phyloP scores from a whole-genome alignment of 2,329 filamentous ascomycete genomes.

The Alternaria incomplexa region DNA sequence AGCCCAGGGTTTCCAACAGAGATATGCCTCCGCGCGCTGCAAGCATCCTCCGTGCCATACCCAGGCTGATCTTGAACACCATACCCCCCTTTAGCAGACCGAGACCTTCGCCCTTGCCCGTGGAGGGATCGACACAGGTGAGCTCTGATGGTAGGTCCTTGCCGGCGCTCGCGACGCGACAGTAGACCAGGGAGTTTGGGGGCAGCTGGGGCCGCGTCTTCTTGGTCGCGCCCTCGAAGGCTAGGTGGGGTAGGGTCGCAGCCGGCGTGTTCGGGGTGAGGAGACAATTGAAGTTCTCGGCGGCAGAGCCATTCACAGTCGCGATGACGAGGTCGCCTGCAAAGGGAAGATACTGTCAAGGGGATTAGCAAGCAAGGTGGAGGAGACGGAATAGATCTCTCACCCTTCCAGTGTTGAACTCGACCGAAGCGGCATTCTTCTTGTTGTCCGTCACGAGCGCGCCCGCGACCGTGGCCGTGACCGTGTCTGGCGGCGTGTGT shows the following conservation, averaged over 20 bases:
- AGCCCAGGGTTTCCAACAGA: slow-evolving; percentile 80
- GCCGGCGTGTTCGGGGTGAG: slow-evolving; percentile 68
- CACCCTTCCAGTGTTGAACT: slow-evolving; percentile 73
- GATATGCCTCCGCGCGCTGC: slow-evolving; percentile 66
- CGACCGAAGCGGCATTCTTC: slow-evolving; percentile 81
- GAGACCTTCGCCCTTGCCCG: slow-evolving; percentile 86
- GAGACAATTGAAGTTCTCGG: slow-evolving; percentile 80
- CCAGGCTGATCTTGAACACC: slow-evolving; percentile 79
- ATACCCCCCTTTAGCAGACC: slow-evolving; percentile 85
- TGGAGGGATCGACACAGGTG: slow-evolving; percentile 84
- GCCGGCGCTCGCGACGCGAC: slow-evolving; percentile 73
- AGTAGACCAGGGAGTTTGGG: slow-evolving; percentile 83
- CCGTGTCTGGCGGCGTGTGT: slow-evolving; percentile 76
- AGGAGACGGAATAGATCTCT: slow-evolving; percentile 22
- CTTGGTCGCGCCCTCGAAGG: slow-evolving; percentile 92
- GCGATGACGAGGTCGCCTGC: slow-evolving; percentile 89
- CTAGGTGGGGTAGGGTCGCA: slow-evolving; percentile 80
- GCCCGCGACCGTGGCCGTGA: slow-evolving; percentile 72
- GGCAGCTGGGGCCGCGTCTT: slow-evolving; percentile 85
- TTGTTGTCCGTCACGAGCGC: slow-evolving; percentile 70
- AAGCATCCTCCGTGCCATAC: slow-evolving; percentile 81
- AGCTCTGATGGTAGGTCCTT: slow-evolving; percentile 79
- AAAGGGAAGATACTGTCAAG: slow-evolving; percentile 74
- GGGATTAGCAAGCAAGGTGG: slow-evolving; percentile 19
- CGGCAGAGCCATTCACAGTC: slow-evolving; percentile 75